Base-by-base conservation (phyloP, 306 rosid genomes). In the Myrica gale region DNA sequence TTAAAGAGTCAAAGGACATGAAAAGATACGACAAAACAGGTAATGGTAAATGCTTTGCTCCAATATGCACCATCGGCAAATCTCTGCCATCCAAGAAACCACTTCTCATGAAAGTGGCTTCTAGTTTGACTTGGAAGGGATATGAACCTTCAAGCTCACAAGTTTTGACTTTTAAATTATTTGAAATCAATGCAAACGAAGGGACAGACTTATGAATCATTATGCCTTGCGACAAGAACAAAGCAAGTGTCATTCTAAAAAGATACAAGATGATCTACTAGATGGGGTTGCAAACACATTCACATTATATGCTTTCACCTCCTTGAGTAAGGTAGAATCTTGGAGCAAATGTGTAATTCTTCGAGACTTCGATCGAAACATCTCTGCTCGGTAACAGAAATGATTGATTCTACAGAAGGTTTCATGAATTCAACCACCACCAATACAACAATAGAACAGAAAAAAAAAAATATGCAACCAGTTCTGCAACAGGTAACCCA, bases 341-440 rank as follows among this genome's bases (percentile, higher is more conserved):
- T 41, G 23, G 50, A 21, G 65, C 41, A 58, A 58, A 21, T 23
- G 2, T 23, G 2, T 20, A 32, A 16, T 71, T 61, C 53, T 70
- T 62, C n/a, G 21, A 11, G 72, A 73, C 53, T 71, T 47, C 15
- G 60, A 43, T 10, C 4, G 10, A 44, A 12, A 48, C 56, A 32
- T 72, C 54, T 68, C 17, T 58, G 68, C 26, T 43, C 7, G 46
- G 71, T 26, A 51, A 52, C 67, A 74, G 26, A 72, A 32, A 32
- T 32, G 37, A 32, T 32, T 32, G 37, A 32, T 32, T 69, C 55
- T 62, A 48, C 68, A 0, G 52, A 74, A 7, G 70, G 51, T 65
- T 70, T 61, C 53, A 52, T 68, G 58, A 56, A 41, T 50, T 73
- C 51, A 43, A 77, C 68, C 57, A 63, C 69, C 13, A 44, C 73